Percentiles rank a stretch among this genome's conserved stretches.
Conservation (phyloP, 352 stramenopile species). For the Globisporangium acanthophoron region DNA sequence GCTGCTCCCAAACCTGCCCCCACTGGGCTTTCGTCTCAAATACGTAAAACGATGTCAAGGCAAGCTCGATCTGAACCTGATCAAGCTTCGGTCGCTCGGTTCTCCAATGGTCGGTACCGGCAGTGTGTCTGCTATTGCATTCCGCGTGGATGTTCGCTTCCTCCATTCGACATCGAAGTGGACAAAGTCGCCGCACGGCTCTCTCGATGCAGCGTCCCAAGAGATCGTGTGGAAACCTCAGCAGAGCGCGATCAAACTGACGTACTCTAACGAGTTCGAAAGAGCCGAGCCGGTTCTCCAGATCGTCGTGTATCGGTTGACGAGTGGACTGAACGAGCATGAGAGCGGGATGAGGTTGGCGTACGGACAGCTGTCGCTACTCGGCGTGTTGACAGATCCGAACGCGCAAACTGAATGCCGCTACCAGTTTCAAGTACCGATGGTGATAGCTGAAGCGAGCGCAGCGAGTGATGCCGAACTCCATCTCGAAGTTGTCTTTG, state of each 20-base stretch:
- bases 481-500: slow-evolving; percentile 18
- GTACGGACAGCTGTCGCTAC: slow-evolving; percentile 19
- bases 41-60: slow-evolving; percentile 8
- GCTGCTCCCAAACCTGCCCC: too few species aligned
- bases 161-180: slow-evolving; percentile 4
- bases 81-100: neutral
- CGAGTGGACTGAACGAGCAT: slow-evolving; percentile 1
- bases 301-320: slow-evolving; percentile 20
- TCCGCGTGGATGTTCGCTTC: slow-evolving; percentile 6
- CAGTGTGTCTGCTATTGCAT: neutral
- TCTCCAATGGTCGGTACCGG: neutral
- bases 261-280: slow-evolving; percentile 25
- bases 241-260: slow-evolving; percentile 13
- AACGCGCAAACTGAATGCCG: neutral
- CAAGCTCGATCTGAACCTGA: neutral
- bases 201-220: slow-evolving; percentile 2
- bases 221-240: slow-evolving; percentile 12
- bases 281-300: slow-evolving; percentile 20
- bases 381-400: slow-evolving; percentile 11
- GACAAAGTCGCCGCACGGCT: slow-evolving; percentile 3
- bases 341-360: slow-evolving; percentile 18
- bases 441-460: slow-evolving; percentile 4
- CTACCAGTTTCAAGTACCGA: slow-evolving; percentile 3
- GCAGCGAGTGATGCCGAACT: slow-evolving; percentile 3
- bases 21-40: slow-evolving; percentile 5